Evolutionary conservation across 176 grass and related monocot species (phyloP).

Genomic region (Coix lacrymajobi): DNA sequence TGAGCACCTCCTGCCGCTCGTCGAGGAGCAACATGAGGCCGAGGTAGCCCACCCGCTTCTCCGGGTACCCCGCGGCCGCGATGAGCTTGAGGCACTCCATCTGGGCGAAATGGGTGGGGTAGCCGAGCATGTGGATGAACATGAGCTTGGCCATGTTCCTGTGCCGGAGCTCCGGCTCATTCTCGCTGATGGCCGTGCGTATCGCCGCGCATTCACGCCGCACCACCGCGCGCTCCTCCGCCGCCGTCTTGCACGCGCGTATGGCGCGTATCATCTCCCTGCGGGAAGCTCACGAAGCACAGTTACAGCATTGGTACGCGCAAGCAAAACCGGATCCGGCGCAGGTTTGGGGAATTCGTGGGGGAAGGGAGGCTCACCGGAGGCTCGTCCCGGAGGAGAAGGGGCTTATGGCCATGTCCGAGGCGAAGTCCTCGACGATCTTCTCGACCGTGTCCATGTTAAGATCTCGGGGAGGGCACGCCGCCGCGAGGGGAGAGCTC

Average conservation of each 20-base stretch:
- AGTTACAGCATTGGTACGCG: background rate
- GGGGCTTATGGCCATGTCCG: slow-evolving; percentile 61
- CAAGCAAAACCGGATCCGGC: background rate
- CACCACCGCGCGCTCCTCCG: slow-evolving; percentile 93
- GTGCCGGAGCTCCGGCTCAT: slow-evolving; percentile 59
- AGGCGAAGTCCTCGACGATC: slow-evolving; percentile 55
- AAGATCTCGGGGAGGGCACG: slow-evolving; percentile 25
- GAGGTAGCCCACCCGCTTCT: slow-evolving; percentile 95
- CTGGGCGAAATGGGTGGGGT: slow-evolving; percentile 99
- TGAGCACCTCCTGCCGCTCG: slow-evolving; percentile 98
- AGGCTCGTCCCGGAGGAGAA: slow-evolving; percentile 91
- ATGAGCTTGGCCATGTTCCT: slow-evolving; percentile 97
- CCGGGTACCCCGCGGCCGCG: slow-evolving; percentile 80
- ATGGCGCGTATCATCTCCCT: slow-evolving; percentile 99
- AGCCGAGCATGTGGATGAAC: slow-evolving; percentile 99
- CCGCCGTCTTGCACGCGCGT: slow-evolving; percentile 88
- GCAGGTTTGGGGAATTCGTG: background rate
- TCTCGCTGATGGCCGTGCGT: slow-evolving; percentile 73
- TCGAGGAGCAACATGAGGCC: slow-evolving; percentile 95
- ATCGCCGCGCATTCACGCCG: slow-evolving; percentile 93
- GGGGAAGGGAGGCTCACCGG: slow-evolving; percentile 45
- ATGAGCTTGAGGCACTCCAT: slow-evolving; percentile 99
- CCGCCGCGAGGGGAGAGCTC: slow-evolving; percentile 23
- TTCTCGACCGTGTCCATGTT: slow-evolving; percentile 42
- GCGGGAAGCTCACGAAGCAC: background rate